phyloP scores from a whole-genome alignment of 305 asterid genomes.

The Fraxinus sp. region DNA sequence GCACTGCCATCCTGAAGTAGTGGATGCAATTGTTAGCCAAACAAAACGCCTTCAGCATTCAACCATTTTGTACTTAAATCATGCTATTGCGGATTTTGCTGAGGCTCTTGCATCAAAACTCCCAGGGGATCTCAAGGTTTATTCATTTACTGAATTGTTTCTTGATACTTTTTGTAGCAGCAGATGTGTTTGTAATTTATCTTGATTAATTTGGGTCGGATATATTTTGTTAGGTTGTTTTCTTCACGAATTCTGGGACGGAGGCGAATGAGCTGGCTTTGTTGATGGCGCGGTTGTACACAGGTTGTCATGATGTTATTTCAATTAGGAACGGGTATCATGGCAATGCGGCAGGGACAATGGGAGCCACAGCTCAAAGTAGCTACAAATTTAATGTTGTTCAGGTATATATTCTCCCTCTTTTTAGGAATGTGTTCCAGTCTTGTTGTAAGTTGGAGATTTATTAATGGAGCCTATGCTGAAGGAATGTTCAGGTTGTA shows the following conservation, averaged over 20 bases:
- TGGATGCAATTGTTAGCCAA: constrained; percentile 68
- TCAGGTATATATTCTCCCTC: constrained; percentile 44
- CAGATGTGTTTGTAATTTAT: neutral
- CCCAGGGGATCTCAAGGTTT: constrained; percentile 77
- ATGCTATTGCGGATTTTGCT: constrained; percentile 71
- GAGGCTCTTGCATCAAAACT: constrained; percentile 73
- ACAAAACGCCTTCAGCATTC: constrained; percentile 73
- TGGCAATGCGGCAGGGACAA: constrained; percentile 79
- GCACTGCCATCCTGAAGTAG: constrained; percentile 87
- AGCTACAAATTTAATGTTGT: constrained; percentile 76
- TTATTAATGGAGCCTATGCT: neutral
- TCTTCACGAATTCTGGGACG: constrained; percentile 85
- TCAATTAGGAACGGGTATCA: constrained; percentile 88
- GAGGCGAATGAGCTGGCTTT: constrained; percentile 87
- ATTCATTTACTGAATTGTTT: neutral
- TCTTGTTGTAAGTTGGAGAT: neutral
- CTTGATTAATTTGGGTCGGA: neutral
- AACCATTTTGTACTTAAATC: constrained; percentile 62
- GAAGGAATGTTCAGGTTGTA: neutral
- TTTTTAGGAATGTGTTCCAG: neutral
- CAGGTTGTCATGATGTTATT: constrained; percentile 63
- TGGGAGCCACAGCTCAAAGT: constrained; percentile 81
- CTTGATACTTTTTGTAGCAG: neutral
- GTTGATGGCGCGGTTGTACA: constrained; percentile 69
- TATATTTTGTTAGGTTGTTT: constrained; percentile 51